These are phyloP conservation scores for Mycena capillaripes DNA, from an alignment of 768 basidiomycete genomes.

Conservation along the genomic window DNA sequence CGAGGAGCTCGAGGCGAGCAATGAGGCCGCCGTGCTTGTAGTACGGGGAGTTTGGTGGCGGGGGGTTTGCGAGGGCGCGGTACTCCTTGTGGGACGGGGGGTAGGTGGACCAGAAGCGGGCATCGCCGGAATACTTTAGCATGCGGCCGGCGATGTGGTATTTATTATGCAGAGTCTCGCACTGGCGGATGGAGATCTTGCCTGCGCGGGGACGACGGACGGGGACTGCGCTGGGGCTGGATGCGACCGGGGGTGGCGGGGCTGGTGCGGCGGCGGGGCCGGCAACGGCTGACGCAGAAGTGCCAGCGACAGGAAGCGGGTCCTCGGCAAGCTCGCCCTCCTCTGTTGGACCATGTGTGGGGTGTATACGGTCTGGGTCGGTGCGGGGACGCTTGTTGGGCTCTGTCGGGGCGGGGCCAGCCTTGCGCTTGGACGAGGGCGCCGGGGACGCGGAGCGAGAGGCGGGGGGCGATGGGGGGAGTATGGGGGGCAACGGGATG, in stretches of 20 bases:
- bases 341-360: constrained; percentile 54
- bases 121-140: constrained; percentile 89
- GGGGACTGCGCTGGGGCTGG: constrained; percentile 60
- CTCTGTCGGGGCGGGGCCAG: constrained; percentile 56
- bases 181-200: constrained; percentile 60
- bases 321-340: constrained; percentile 71
- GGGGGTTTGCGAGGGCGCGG: constrained; percentile 73
- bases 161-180: constrained; percentile 74
- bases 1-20: constrained; percentile 83
- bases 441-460: constrained; percentile 65
- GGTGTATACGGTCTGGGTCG: constrained; percentile 37
- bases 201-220: constrained; percentile 79
- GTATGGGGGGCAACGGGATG: constrained; percentile 58
- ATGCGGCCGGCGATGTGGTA: constrained; percentile 79
- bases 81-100: constrained; percentile 75
- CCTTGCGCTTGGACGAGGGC: constrained; percentile 63
- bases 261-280: constrained; percentile 33
- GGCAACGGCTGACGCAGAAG: constrained; percentile 38
- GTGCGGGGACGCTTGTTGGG: constrained; percentile 63
- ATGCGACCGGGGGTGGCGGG: constrained; percentile 46
- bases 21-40: constrained; percentile 83
- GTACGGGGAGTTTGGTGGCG: constrained; percentile 75
- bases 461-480: constrained; percentile 66
- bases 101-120: constrained; percentile 83
- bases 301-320: constrained; percentile 39